Evolutionary conservation across 2,329 filamentous ascomycete species (phyloP).

Genomic region (Penicillium glabrum): DNA sequence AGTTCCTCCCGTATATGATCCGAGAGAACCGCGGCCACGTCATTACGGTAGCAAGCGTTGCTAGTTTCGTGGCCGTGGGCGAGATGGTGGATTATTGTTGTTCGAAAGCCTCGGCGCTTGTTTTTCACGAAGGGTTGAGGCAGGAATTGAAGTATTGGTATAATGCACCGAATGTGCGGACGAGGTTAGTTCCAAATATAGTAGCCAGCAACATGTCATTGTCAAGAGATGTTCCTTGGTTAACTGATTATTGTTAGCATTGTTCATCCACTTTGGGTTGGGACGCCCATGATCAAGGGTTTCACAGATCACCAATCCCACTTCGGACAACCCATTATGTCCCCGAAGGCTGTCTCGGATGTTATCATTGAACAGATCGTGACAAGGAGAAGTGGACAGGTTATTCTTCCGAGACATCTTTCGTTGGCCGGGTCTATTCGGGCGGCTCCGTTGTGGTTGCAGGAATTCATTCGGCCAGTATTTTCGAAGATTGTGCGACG

Average conservation of each 20-base stretch:
- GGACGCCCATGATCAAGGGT: conserved; percentile 43
- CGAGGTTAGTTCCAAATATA: conserved; percentile 17
- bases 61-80: conserved; percentile 44
- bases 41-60: conserved; percentile 54
- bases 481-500: neutral
- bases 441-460: neutral
- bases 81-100: conserved; percentile 52
- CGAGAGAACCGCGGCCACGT: conserved; percentile 51
- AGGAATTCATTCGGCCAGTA: neutral
- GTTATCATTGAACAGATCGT: conserved; percentile 48
- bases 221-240: neutral
- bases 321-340: conserved; percentile 21
- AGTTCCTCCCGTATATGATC: conserved; percentile 52
- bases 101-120: conserved; percentile 49
- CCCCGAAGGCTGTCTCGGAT: conserved; percentile 36
- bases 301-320: conserved; percentile 11
- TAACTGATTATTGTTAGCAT: conserved; percentile 8
- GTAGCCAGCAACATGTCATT: too few relatives aligned
- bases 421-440: neutral
- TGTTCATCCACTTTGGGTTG: conserved; percentile 22
- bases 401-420: conserved; percentile 40
- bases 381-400: conserved; percentile 44
- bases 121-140: conserved; percentile 49
- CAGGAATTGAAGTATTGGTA: conserved; percentile 32
- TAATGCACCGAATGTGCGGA: conserved; percentile 28